A percentile compares a stretch with the other conserved stretches of the same genome.
phyloP scores from a whole-genome alignment of 768 basidiomycete genomes.

The Agaricus sinodeliciosus region DNA sequence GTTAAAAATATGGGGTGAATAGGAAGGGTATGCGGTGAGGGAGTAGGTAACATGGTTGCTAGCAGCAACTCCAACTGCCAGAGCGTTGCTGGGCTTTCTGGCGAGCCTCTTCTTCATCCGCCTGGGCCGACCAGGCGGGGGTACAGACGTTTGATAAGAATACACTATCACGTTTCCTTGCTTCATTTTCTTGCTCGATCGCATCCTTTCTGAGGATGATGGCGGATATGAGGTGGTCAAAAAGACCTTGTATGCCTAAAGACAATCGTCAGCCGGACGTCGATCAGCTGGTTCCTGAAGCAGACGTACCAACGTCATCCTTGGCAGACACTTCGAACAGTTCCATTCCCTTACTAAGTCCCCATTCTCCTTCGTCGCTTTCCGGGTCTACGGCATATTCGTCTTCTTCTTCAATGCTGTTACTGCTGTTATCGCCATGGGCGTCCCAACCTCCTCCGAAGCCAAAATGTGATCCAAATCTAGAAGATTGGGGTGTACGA shows the following conservation, averaged over 20 bases:
- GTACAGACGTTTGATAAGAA: constrained; percentile 57
- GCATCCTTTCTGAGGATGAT: constrained; percentile 74
- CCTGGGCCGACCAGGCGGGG: constrained; percentile 74
- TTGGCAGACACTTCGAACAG: constrained; percentile 91
- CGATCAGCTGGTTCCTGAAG: constrained; percentile 15
- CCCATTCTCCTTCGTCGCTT: constrained; percentile 61
- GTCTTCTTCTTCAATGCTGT: constrained; percentile 62
- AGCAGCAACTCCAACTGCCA: constrained; percentile 69
- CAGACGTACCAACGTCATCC: constrained; percentile 65
- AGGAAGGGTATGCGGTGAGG: constrained; percentile 5
- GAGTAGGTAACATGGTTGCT: constrained; percentile 23
- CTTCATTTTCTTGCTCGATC: constrained; percentile 77
- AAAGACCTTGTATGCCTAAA: constrained; percentile 74
- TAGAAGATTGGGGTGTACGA: constrained; percentile 47
- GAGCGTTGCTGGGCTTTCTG: constrained; percentile 39
- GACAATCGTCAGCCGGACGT: constrained; percentile 6
- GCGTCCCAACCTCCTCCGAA: constrained; percentile 49
- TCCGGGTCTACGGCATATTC: constrained; percentile 55
- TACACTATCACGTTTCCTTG: constrained; percentile 80
- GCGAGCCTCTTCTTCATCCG: constrained; percentile 72
- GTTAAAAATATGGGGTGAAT: background rate
- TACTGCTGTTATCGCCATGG: constrained; percentile 53
- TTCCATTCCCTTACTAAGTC: constrained; percentile 77
- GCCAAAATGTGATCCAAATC: constrained; percentile 54
- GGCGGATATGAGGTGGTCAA: constrained; percentile 70